Conservation (phyloP, 345 rosid genomes). For the Cardamine chenopodiifolia region DNA sequence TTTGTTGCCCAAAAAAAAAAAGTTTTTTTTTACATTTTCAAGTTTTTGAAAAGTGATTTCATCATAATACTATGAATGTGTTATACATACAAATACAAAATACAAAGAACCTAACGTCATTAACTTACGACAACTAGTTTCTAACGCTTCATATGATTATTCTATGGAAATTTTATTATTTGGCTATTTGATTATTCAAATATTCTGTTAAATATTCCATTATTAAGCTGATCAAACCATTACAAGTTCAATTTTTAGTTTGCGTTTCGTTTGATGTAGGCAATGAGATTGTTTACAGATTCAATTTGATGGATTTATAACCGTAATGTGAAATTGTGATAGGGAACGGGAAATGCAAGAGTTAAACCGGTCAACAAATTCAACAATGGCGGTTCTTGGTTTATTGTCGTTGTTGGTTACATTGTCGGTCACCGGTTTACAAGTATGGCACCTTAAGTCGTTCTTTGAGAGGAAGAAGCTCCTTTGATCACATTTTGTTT, state of each 20-base stretch:
- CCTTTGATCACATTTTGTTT: conserved; percentile 16
- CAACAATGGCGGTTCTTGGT: conserved; percentile 74
- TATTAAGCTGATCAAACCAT: no score
- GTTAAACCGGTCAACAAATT: conserved; percentile 67
- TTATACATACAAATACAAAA: background rate
- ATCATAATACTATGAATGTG: background rate
- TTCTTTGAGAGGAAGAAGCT: conserved; percentile 89
- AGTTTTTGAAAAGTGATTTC: background rate
- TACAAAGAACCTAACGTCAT: background rate
- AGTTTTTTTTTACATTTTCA: background rate
- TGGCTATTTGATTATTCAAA: no score
- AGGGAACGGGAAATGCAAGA: conserved; percentile 89
- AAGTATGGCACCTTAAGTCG: conserved; percentile 88
- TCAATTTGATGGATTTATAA: background rate
- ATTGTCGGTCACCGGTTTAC: conserved; percentile 81
- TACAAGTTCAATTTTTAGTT: background rate
- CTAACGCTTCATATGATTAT: no score
- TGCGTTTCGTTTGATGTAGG: background rate
- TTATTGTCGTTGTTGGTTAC: conserved; percentile 65
- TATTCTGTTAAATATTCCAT: no score
- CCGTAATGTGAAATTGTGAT: background rate
- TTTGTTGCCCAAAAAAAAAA: no score
- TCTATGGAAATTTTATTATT: no score
- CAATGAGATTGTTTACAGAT: background rate
- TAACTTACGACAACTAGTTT: background rate